These are phyloP conservation scores for Annulohypoxylon nitens DNA, from an alignment of 495 filamentous ascomycete genomes.

Conservation along the genomic window DNA sequence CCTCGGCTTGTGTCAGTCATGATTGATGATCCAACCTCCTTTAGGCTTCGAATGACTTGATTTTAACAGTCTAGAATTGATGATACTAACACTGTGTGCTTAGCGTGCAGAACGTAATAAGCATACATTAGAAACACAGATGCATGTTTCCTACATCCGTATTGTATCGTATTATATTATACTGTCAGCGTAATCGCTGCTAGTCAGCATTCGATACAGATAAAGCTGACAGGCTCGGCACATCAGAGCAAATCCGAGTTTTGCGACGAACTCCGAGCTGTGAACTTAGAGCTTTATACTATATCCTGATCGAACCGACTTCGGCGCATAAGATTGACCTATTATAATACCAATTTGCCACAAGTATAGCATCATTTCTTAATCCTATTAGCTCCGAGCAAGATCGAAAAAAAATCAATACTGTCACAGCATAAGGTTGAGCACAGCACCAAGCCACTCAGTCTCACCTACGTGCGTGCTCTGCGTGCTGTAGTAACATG, in stretches of 20 bases:
- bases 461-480: constrained; percentile 4
- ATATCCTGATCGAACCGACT: constrained; percentile 25
- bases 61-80: constrained; percentile 11
- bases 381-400: neutral
- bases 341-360: constrained; percentile 3
- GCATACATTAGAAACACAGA: constrained; percentile 1
- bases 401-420: neutral
- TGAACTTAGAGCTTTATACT: neutral
- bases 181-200: constrained; percentile 12
- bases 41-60: constrained; percentile 33
- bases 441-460: constrained; percentile 37
- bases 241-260: constrained; percentile 39
- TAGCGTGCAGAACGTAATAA: constrained; percentile 25
- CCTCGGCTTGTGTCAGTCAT: constrained; percentile 24
- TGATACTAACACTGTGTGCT: constrained; percentile 32
- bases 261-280: constrained; percentile 33
- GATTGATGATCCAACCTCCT: constrained; percentile 39
- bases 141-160: constrained; percentile 12
- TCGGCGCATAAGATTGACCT: constrained; percentile 26
- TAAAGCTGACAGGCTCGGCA: constrained; percentile 41
- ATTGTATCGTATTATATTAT: constrained; percentile 23
- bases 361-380: constrained; percentile 5
- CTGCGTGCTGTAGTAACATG: neutral
- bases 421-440: constrained; percentile 19
- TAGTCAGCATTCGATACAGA: constrained; percentile 32